Conservation (phyloP, 2,329 filamentous ascomycete species). For the Epichloe glyceriae region DNA sequence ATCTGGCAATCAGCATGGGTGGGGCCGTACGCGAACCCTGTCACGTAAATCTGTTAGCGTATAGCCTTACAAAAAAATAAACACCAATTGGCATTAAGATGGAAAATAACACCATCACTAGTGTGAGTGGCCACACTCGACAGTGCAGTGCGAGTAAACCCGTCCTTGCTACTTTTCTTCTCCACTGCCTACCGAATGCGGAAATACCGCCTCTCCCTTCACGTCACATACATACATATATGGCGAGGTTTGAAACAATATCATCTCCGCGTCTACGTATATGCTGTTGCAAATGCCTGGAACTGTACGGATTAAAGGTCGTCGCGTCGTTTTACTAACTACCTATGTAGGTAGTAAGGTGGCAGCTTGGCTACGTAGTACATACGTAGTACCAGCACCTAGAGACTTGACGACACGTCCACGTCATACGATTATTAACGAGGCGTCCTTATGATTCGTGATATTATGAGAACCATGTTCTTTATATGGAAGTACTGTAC, state of each 20-base stretch:
- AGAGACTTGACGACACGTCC: too few species aligned
- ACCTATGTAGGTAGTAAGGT: neutral
- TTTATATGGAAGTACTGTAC: too few species aligned
- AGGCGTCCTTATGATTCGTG: too few species aligned
- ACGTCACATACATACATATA: neutral
- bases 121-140: neutral
- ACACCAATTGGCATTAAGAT: neutral
- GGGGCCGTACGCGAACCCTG: slow-evolving; percentile 13
- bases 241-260: too few species aligned
- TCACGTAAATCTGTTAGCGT: slow-evolving; percentile 3
- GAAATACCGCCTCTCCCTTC: neutral
- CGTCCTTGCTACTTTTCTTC: neutral
- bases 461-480: too few species aligned
- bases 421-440: too few species aligned
- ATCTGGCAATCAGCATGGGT: slow-evolving; percentile 18
- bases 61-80: neutral
- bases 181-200: neutral
- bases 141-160: neutral
- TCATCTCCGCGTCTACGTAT: too few species aligned
- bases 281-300: too few species aligned
- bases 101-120: neutral
- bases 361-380: too few species aligned
- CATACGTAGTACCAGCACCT: too few species aligned
- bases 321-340: neutral
- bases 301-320: too few species aligned